These are phyloP conservation scores for Erysimum cheiri DNA, from an alignment of 441 rosid species.

Conservation along the genomic window DNA sequence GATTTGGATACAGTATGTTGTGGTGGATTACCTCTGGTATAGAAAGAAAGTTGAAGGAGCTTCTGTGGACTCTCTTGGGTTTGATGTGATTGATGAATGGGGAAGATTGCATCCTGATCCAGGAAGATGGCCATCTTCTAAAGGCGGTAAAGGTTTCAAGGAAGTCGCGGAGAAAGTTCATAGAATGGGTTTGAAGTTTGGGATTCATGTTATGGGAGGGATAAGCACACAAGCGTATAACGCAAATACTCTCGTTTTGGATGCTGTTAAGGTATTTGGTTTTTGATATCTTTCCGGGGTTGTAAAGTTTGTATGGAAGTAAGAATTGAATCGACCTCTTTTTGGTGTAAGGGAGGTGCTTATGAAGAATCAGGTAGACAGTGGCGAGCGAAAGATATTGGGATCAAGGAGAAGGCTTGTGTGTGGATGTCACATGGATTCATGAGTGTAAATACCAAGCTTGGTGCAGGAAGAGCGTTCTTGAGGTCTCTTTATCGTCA, in stretches of 20 bases:
- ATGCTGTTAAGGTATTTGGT: conserved; percentile 55
- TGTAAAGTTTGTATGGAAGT: background rate
- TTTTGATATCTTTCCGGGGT: background rate
- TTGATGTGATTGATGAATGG: conserved; percentile 94
- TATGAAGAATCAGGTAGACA: conserved; percentile 62
- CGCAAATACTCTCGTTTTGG: conserved; percentile 75
- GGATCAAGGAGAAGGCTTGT: conserved; percentile 80
- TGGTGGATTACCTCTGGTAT: conserved; percentile 97
- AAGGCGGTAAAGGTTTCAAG: conserved; percentile 74
- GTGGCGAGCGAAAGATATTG: conserved; percentile 86
- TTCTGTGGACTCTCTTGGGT: conserved; percentile 70
- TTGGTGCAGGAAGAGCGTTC: conserved; percentile 87
- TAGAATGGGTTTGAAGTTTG: conserved; percentile 88
- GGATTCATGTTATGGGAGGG: conserved; percentile 96
- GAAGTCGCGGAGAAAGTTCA: conserved; percentile 83
- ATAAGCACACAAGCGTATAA: conserved; percentile 89
- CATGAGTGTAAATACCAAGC: conserved; percentile 78
- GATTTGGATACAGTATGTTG: conserved; percentile 70
- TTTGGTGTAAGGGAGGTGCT: conserved; percentile 62
- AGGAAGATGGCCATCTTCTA: conserved; percentile 83
- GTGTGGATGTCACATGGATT: conserved; percentile 91
- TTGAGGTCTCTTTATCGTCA: conserved; percentile 81
- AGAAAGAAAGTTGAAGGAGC: conserved; percentile 83
- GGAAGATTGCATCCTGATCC: conserved; percentile 93
- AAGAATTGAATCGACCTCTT: background rate